phyloP scores from a whole-genome alignment of 495 filamentous ascomycete species.

The Extremus antarcticus region DNA sequence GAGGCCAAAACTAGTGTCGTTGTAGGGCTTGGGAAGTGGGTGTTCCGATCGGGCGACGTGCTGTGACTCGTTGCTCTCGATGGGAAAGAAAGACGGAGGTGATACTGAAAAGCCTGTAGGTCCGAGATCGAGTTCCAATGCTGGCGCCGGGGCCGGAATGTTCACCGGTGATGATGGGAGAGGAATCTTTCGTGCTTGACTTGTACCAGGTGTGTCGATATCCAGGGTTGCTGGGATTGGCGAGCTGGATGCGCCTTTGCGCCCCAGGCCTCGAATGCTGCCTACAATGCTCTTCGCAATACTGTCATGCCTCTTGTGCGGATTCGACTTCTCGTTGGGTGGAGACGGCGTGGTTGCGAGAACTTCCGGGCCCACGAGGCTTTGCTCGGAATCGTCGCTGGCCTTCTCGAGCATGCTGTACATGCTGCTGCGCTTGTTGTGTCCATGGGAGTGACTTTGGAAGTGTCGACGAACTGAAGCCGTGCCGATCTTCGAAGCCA shows the following conservation, averaged over 20 bases:
- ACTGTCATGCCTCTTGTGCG: slow-evolving; percentile 1
- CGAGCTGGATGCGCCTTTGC: not conserved
- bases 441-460: not conserved
- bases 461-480: slow-evolving; percentile 1
- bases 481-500: not conserved
- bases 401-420: not conserved
- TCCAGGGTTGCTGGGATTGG: not conserved
- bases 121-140: slow-evolving; percentile 6
- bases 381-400: not conserved
- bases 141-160: slow-evolving; percentile 8
- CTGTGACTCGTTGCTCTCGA: no score
- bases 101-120: slow-evolving; percentile 1
- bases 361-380: not conserved
- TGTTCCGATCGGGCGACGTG: no score
- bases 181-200: not conserved
- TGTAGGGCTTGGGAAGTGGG: no score
- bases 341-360: not conserved
- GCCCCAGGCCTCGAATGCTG: slow-evolving; percentile 4
- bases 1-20: not conserved
- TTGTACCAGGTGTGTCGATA: not conserved
- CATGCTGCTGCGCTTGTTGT: not conserved
- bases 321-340: not conserved
- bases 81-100: not conserved
- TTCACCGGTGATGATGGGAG: slow-evolving; percentile 7
- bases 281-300: slow-evolving; percentile 9